A percentile compares a stretch with the other conserved stretches of the same genome.
phyloP scores from a whole-genome alignment of 2,329 filamentous ascomycete genomes.

The Aspergillus clavatus region DNA sequence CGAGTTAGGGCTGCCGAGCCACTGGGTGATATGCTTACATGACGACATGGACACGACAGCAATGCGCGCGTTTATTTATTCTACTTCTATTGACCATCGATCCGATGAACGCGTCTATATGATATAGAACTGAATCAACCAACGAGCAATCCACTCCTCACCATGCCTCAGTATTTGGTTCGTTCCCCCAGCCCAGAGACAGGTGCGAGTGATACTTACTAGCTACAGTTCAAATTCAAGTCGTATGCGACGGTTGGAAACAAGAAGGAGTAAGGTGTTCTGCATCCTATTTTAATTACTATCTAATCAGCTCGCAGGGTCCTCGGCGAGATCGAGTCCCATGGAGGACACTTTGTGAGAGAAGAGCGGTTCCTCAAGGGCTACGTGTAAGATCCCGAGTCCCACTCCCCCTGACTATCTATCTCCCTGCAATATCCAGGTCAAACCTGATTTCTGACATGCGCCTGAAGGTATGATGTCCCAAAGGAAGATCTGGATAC shows the following conservation, averaged over 20 bases:
- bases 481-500: not conserved
- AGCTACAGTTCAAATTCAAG: not conserved
- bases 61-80: no score
- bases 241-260: not conserved
- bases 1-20: no score
- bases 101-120: no score
- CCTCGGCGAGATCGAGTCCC: not conserved
- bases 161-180: not conserved
- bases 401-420: no score
- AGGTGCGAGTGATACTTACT: not conserved
- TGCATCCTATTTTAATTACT: not conserved
- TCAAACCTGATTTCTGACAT: not conserved
- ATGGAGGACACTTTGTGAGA: not conserved
- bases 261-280: not conserved
- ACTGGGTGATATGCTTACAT: no score
- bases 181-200: not conserved
- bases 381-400: not conserved
- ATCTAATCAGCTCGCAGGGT: not conserved
- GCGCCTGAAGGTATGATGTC: not conserved
- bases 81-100: no score
- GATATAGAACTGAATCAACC: not conserved
- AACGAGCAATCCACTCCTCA: not conserved
- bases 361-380: not conserved
- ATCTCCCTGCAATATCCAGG: not conserved
- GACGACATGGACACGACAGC: no score